Base-by-base conservation (phyloP, 257 asterid species). In the Jasminum sambac region DNA sequence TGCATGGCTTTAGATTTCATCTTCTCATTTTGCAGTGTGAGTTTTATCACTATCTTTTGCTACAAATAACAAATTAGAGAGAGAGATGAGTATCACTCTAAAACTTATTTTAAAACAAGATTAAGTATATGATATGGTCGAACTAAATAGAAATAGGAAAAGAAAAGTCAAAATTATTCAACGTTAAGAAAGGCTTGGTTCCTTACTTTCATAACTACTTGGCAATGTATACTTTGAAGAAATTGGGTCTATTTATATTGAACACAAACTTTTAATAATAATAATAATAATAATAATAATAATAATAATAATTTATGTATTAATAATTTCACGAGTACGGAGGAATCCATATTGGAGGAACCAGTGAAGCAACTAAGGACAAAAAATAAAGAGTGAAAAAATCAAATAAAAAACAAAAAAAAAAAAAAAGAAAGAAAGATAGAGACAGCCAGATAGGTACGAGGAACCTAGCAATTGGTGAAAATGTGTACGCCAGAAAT, bases 1-100 rank as follows among this genome's bases (percentile, higher is more conserved):
- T 71, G 55, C 77, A 77, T 71, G 70, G 77, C 77, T 62, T 72
- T 77, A 9, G 81, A 71, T 40, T 46, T 61, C 6, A n/a, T 73
- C 41, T 77, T 72, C 8, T 66, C 74, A n/a, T 50, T 39, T 16
- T 19, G 71, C 70, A 77, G 66, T 24, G 74, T 30, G 60, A 61
- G 55, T 12, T 66, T 66, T 24, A 77, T 71, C 71, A 71, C 81
- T 16, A 72, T 67, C 59, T 48, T 77, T 72, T 10, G 30, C 81
- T 76, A 11, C 9, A 30, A n/a, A 1, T 14, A n/a, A 41, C 36
- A 30, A 30, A 46, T 43, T 43, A 14, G 17, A 43, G 14, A 5
- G 1, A 43, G n/a, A 12, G n/a, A n/a, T n/a, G n/a, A n/a, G n/a
- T n/a, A n/a, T n/a, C n/a, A n/a, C n/a, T n/a, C n/a, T n/a, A n/a